A percentile compares a stretch with the other conserved stretches of the same genome.
phyloP scores from a whole-genome alignment of 345 rosid genomes.

The Lagerstroemia speciosa region DNA sequence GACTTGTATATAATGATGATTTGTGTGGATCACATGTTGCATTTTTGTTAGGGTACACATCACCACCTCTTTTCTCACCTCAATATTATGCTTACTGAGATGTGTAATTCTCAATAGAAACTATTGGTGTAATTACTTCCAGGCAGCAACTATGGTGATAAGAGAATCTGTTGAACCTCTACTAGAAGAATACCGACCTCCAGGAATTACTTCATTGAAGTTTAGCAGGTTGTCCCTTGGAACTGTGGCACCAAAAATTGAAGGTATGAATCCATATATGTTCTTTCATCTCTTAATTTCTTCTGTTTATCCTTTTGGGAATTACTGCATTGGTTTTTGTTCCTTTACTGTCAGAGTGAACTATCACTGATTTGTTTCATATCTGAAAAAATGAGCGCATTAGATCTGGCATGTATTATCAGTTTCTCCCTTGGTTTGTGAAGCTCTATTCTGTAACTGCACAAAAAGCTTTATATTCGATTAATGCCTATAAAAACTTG shows the following conservation, averaged over 20 bases:
- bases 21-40: background rate
- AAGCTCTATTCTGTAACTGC: background rate
- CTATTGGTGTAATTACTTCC: slow-evolving; percentile 15
- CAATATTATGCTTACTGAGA: background rate
- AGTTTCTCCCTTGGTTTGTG: background rate
- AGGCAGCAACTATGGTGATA: slow-evolving; percentile 89
- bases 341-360: too few species aligned
- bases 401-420: background rate
- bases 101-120: background rate
- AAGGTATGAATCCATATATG: slow-evolving; percentile 43
- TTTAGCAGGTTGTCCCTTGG: slow-evolving; percentile 81
- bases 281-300: background rate
- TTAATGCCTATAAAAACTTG: background rate
- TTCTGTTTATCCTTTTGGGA: background rate
- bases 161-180: slow-evolving; percentile 95
- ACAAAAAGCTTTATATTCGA: too few species aligned
- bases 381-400: too few species aligned
- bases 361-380: background rate
- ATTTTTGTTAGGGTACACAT: background rate
- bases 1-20: background rate
- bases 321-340: too few species aligned
- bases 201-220: slow-evolving; percentile 87
- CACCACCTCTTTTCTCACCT: background rate
- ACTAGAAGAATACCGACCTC: slow-evolving; percentile 87
- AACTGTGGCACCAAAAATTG: slow-evolving; percentile 93